These are phyloP conservation scores for Ulota crispa DNA, from an alignment of 225 moss, liverwort and hornwort genomes.

Conservation along the genomic window DNA sequence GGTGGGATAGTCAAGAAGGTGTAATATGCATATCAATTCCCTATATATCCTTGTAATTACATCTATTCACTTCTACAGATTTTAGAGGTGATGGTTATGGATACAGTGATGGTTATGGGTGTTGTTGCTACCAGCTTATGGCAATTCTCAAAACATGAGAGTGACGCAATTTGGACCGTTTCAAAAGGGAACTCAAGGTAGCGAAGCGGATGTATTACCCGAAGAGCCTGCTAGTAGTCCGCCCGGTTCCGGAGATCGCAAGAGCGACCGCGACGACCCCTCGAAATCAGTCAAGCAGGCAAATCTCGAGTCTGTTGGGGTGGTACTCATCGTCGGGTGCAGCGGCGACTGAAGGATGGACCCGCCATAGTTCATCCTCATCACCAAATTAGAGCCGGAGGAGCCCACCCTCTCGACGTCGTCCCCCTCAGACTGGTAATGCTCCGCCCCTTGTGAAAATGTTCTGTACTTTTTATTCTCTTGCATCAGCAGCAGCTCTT, in stretches of 20 bases:
- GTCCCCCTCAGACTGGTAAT: background rate
- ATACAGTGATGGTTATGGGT: too few relatives aligned
- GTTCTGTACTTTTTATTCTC: background rate
- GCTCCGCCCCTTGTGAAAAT: conserved; percentile 1
- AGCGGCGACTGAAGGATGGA: conserved; percentile 42
- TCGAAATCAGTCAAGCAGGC: conserved; percentile 36
- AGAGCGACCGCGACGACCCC: conserved; percentile 38
- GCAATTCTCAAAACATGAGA: too few relatives aligned
- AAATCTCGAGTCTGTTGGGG: conserved; percentile 14
- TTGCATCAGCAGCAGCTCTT: too few relatives aligned
- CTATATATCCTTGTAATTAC: too few relatives aligned
- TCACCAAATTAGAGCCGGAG: background rate
- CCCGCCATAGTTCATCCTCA: background rate
- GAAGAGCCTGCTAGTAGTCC: background rate
- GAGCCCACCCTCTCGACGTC: background rate
- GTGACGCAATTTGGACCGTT: too few relatives aligned
- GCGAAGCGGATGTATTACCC: too few relatives aligned
- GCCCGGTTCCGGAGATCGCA: conserved; percentile 38
- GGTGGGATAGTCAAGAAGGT: too few relatives aligned
- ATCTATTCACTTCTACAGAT: too few relatives aligned
- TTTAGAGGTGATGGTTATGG: too few relatives aligned
- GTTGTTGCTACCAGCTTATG: too few relatives aligned
- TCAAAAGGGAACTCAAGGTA: too few relatives aligned
- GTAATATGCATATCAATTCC: too few relatives aligned
- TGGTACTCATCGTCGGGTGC: background rate